Conservation (phyloP, 2,329 filamentous ascomycete species). For the Aspergillus clavatus region DNA sequence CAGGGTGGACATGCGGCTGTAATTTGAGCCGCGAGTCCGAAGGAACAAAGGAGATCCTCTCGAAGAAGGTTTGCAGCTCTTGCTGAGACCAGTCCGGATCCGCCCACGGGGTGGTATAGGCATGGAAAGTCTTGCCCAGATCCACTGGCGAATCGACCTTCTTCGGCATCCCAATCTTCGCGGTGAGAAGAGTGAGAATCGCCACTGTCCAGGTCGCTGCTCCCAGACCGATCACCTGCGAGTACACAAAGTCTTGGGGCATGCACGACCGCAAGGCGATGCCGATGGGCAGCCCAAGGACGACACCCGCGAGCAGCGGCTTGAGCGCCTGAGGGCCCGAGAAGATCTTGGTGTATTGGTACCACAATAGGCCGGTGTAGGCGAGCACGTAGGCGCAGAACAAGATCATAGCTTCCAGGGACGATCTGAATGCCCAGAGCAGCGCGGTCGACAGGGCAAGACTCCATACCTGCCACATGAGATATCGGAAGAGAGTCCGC, state of each 20-base stretch:
- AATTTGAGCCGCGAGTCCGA: slow-evolving; percentile 42
- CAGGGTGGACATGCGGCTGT: slow-evolving; percentile 38
- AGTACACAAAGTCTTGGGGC: slow-evolving; percentile 39
- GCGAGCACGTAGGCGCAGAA: slow-evolving; percentile 48
- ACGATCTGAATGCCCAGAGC: slow-evolving; percentile 50
- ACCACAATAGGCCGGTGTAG: slow-evolving; percentile 51
- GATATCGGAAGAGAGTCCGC: slow-evolving; percentile 46
- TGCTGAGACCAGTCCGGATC: slow-evolving; percentile 48
- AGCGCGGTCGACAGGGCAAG: slow-evolving; percentile 47
- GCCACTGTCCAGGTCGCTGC: slow-evolving; percentile 50
- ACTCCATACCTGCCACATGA: slow-evolving; percentile 51
- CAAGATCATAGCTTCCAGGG: slow-evolving; percentile 42
- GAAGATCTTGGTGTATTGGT: slow-evolving; percentile 52
- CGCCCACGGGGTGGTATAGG: slow-evolving; percentile 40
- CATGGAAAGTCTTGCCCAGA: slow-evolving; percentile 37
- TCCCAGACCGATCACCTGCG: slow-evolving; percentile 46
- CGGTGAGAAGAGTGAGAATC: slow-evolving; percentile 45
- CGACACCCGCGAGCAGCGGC: slow-evolving; percentile 44
- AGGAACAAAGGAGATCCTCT: slow-evolving; percentile 40
- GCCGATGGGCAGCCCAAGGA: slow-evolving; percentile 46
- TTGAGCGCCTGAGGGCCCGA: slow-evolving; percentile 47
- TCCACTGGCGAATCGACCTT: slow-evolving; percentile 33
- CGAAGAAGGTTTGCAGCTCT: slow-evolving; percentile 46
- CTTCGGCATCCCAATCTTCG: slow-evolving; percentile 47
- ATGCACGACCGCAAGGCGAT: slow-evolving; percentile 40